Evolutionary conservation across 371 early-diverging fungal genomes (phyloP).

Genomic region (Neoconidiobolus thromboides): DNA sequence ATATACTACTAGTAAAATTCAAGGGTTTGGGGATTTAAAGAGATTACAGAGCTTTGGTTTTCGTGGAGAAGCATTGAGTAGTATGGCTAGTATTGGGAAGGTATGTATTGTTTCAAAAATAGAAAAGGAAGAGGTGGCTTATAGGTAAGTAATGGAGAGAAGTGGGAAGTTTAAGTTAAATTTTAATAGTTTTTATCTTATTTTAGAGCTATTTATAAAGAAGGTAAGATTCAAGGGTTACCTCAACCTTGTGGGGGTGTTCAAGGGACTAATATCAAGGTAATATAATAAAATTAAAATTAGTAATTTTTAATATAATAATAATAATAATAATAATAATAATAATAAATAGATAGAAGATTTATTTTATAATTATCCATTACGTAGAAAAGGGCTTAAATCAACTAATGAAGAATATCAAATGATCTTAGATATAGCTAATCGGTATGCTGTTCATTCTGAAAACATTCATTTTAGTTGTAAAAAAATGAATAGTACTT

Average conservation of each 20-base stretch:
- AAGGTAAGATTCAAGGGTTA: conserved; percentile 56
- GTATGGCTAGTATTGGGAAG: conserved; percentile 85
- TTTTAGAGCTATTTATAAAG: conserved; percentile 52
- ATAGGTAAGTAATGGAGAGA: neutral
- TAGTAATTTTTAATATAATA: neutral
- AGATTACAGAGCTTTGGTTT: conserved; percentile 90
- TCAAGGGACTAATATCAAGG: conserved; percentile 75
- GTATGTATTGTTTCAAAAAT: conserved; percentile 79
- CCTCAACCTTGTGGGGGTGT: conserved; percentile 88
- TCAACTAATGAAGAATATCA: conserved; percentile 70
- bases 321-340: neutral
- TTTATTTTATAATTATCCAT: conserved; percentile 77
- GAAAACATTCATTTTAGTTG: conserved; percentile 15
- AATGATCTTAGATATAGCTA: conserved; percentile 67
- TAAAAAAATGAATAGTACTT: conserved; percentile 31
- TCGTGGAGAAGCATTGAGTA: conserved; percentile 96
- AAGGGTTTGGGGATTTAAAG: conserved; percentile 66
- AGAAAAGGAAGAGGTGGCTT: conserved; percentile 60
- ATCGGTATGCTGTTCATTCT: conserved; percentile 81
- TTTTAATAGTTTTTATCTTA: neutral
- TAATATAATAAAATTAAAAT: conserved; percentile 9
- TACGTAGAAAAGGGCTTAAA: conserved; percentile 59
- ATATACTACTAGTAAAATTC: conserved; percentile 92
- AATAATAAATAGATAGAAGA: conserved; percentile 50
- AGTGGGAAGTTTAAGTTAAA: neutral